Evolutionary conservation across 1,284 basidiomycete genomes (phyloP).

Genomic region (Cystobasidium sp.): DNA sequence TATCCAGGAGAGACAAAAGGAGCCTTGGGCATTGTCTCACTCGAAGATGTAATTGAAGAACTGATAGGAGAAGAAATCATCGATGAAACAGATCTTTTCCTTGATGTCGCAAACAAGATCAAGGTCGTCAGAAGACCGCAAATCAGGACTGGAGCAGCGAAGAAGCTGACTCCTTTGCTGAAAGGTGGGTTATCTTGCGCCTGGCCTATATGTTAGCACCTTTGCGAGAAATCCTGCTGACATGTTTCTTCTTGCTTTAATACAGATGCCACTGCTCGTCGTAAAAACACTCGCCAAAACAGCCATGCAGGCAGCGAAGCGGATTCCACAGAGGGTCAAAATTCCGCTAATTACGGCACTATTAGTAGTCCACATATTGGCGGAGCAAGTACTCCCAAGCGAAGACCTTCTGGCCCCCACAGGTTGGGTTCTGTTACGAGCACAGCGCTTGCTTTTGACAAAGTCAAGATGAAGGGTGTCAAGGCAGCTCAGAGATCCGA

Average conservation of each 20-base stretch:
- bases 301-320: slow-evolving; percentile 35
- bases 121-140: slow-evolving; percentile 51
- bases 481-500: slow-evolving; percentile 24
- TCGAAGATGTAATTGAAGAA: slow-evolving; percentile 67
- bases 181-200: slow-evolving; percentile 39
- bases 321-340: neutral
- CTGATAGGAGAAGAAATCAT: slow-evolving; percentile 63
- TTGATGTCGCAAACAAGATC: slow-evolving; percentile 52
- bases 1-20: slow-evolving; percentile 62
- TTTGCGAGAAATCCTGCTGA: neutral
- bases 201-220: neutral
- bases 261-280: slow-evolving; percentile 24
- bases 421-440: slow-evolving; percentile 20
- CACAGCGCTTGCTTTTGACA: slow-evolving; percentile 30
- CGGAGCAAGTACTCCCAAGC: slow-evolving; percentile 35
- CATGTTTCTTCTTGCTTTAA: neutral
- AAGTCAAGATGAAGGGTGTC: slow-evolving; percentile 40
- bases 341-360: slow-evolving; percentile 31
- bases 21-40: slow-evolving; percentile 58
- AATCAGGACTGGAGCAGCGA: slow-evolving; percentile 45
- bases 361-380: slow-evolving; percentile 13
- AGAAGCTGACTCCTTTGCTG: slow-evolving; percentile 51
- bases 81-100: slow-evolving; percentile 51
- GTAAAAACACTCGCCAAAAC: slow-evolving; percentile 8
- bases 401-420: slow-evolving; percentile 37